Evolutionary conservation across 768 basidiomycete genomes (phyloP), one percentile per base, ranked within the genome.

Genomic region (Tylopilus balloui): DNA sequence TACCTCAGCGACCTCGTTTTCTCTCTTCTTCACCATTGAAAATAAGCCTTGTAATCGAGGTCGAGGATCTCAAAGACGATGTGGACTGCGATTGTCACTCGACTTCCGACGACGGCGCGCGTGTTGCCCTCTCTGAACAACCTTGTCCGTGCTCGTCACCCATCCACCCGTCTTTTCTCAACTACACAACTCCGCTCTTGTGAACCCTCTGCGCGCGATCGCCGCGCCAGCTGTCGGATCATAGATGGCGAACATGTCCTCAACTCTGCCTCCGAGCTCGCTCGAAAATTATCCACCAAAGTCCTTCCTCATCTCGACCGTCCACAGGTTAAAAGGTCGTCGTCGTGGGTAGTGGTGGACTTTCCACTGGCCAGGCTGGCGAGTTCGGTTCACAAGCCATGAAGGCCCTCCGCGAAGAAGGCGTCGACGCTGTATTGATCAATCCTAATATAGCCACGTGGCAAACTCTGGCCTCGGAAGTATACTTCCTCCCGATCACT

Each of bases 401-500:
- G 71, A 98, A 99, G 69, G 96, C 96, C 14, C 83, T 99, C 45
- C 83, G 86, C 58, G 96, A 99, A 69, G 92, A 94, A 67, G 94
- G 94, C 45, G 85, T 99, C 44, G 80, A 88, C 48, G 90, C 92
- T 27, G 84, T 99, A 54, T 84, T 99, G 55, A 92, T 99, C 69
- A 99, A 98, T 69, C 96, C 96, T 40, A 98, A 99, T 66, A 97
- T 98, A 56, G 95, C 96, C 36, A 98, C 96, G 25, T 97, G 95
- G 87, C 96, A 99, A 71, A 98, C 96, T 1, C 78, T 99, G 55
- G 96, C 96, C 24, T 87, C 87, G 1, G 91, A 97, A 67, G 92
- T 98, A 58, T 99, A 98, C 73, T 99, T 98, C 73, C 71, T 99
- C 29, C 96, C 96, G 40, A 82, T 99, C 61, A 97, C 96, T 0